Evolutionary conservation across 1,139 yeast genomes (phyloP), one percentile per base, ranked within the genome.

Genomic region (Yamadazyma dendronema): DNA sequence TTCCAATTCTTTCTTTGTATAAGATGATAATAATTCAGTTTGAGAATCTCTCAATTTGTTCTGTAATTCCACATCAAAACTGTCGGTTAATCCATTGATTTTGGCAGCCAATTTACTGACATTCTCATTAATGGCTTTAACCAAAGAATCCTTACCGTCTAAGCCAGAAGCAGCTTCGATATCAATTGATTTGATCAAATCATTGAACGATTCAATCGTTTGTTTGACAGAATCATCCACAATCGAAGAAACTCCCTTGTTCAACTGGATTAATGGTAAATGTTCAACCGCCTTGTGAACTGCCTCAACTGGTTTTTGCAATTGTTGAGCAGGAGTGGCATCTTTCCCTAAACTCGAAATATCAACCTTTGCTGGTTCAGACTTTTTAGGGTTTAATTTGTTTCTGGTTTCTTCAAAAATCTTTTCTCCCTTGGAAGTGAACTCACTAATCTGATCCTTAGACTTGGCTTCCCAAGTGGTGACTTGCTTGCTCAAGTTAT

Each of bases 11-110:
- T 74, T 74, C 47, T 69, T 65, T 43, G 83, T 77, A 53, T 79
- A 83, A 38, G 79, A 71, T 12, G 75, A 61, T 41, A 74, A 67
- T 55, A 82, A 73, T 44, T 79, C 77, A 22, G 73, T 68, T 47
- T 74, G 76, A 30, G 68, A 54, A 24, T 54, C 57, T 52, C 65
- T 65, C 44, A 70, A 57, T 45, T 65, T 62, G 27, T 49, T 41
- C 39, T 62, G 60, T 36, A 71, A 53, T 46, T 73, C 76, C 17
- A 63, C 65, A 29, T 71, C 71, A 37, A 78, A 63, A 26, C 65
- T 62, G 36, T 57, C 53, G 37, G 74, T 72, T 48, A 62, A 63
- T 30, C 58, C 40, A 36, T 60, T 57, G 43, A 71, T 52, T 45
- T 62, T 68, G 15, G 37, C 32, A 8, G 73, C 56, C 44, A 71